Percentiles rank a stretch among this genome's conserved stretches.
Evolutionary conservation across 2,329 filamentous ascomycete genomes (phyloP).

Genomic region (Exophiala alcalophila): DNA sequence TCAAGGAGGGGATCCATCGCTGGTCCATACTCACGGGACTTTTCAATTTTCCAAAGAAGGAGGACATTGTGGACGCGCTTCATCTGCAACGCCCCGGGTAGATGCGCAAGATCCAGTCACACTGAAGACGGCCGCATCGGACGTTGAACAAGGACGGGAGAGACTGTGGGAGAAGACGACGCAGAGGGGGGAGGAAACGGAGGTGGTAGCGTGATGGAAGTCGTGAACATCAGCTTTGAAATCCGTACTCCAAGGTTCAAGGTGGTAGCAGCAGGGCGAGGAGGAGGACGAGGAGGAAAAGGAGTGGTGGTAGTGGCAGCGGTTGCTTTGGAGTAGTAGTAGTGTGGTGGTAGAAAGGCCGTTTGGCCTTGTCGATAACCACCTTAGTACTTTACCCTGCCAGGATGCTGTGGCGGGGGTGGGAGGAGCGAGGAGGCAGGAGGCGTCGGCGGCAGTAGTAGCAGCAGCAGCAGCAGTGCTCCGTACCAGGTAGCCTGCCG

Average conservation of each 20-base stretch:
- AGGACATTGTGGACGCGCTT: slow-evolving; percentile 43
- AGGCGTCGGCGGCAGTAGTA: too few species aligned
- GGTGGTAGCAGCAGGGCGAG: slow-evolving; percentile 2
- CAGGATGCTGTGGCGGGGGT: too few species aligned
- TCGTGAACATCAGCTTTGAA: slow-evolving; percentile 18
- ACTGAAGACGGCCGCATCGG: slow-evolving; percentile 16
- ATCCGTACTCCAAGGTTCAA: slow-evolving; percentile 8
- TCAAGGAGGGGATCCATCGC: background rate
- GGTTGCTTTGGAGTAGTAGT: too few species aligned
- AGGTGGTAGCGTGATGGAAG: slow-evolving; percentile 8
- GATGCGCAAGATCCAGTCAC: slow-evolving; percentile 18
- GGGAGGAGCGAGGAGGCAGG: too few species aligned
- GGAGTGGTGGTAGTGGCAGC: slow-evolving; percentile 5
- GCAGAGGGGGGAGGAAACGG: slow-evolving; percentile 2
- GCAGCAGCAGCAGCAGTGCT: slow-evolving; percentile 7
- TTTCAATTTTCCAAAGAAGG: slow-evolving; percentile 55
- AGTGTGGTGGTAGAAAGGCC: too few species aligned
- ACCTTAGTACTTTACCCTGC: too few species aligned
- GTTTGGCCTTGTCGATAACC: too few species aligned
- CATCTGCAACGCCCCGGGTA: slow-evolving; percentile 30
- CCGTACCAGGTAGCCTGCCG: too few species aligned
- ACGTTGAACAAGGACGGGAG: background rate
- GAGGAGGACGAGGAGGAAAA: too few species aligned
- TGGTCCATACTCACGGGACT: slow-evolving; percentile 34
- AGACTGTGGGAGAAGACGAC: slow-evolving; percentile 1